A percentile compares a stretch with the other conserved stretches of the same genome.
phyloP scores from a whole-genome alignment of 345 rosid species.

The Pseudoturritis turrita region DNA sequence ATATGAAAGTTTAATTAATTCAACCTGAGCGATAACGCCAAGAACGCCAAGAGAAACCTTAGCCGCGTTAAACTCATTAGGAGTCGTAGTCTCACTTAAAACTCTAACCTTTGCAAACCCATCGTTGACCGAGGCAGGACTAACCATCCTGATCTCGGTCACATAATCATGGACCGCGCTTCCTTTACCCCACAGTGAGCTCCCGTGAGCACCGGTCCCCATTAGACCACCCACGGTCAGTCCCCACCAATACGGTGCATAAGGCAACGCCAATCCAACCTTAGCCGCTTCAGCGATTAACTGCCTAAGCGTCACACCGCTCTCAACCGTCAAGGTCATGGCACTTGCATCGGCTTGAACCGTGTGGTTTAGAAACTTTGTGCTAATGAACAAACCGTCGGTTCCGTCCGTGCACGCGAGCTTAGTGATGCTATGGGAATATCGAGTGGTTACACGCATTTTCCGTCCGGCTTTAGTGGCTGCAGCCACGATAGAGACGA shows the following conservation, averaged over 20 bases:
- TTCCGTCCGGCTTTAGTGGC: slow-evolving; percentile 51
- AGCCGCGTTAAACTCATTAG: slow-evolving; percentile 49
- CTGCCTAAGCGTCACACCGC: slow-evolving; percentile 67
- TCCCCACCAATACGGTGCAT: slow-evolving; percentile 92
- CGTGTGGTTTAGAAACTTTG: slow-evolving; percentile 42
- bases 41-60: slow-evolving; percentile 84
- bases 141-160: slow-evolving; percentile 49
- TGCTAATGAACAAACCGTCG: slow-evolving; percentile 66
- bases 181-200: slow-evolving; percentile 74
- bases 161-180: slow-evolving; percentile 76
- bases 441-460: slow-evolving; percentile 67
- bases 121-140: slow-evolving; percentile 43
- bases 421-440: slow-evolving; percentile 70
- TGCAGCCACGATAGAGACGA: slow-evolving; percentile 42
- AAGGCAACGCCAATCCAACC: slow-evolving; percentile 64
- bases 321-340: slow-evolving; percentile 55
- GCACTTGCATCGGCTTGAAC: slow-evolving; percentile 31
- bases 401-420: slow-evolving; percentile 60
- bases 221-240: slow-evolving; percentile 70
- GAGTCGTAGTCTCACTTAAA: slow-evolving; percentile 24
- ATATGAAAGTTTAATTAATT: not conserved
- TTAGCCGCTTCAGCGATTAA: slow-evolving; percentile 56
- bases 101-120: slow-evolving; percentile 47
- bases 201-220: slow-evolving; percentile 86
- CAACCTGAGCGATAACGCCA: slow-evolving; percentile 83